phyloP scores from a whole-genome alignment of 2,329 filamentous ascomycete genomes.

The Colletotrichum abscissum region DNA sequence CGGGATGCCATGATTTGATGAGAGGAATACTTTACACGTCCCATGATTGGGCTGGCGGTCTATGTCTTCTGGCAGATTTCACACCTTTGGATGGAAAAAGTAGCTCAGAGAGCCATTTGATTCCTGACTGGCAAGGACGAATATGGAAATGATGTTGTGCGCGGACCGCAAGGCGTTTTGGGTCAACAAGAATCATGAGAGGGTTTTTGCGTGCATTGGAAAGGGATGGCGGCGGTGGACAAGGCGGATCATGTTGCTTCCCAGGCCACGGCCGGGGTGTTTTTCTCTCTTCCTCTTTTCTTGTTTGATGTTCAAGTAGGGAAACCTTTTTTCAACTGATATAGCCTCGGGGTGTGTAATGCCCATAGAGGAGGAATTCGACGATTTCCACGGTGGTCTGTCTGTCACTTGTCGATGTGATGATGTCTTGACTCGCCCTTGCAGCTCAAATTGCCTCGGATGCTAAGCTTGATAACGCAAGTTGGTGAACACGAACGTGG shows the following conservation, averaged over 20 bases:
- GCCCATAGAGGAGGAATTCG: slow-evolving; percentile 8
- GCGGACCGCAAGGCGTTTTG: slow-evolving; percentile 25
- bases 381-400: slow-evolving; percentile 11
- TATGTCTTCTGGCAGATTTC: neutral
- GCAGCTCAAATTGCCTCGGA: neutral
- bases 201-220: slow-evolving; percentile 18
- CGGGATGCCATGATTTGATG: slow-evolving; percentile 11
- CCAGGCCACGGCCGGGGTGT: slow-evolving; percentile 19
- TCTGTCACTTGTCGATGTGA: neutral
- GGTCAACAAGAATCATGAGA: slow-evolving; percentile 12
- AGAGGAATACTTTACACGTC: slow-evolving; percentile 4
- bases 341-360: neutral
- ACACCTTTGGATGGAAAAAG: neutral
- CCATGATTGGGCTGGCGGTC: slow-evolving; percentile 1
- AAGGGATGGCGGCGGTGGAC: slow-evolving; percentile 5
- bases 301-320: neutral
- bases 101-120: neutral
- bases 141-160: neutral
- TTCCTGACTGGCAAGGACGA: slow-evolving; percentile 4
- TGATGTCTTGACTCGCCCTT: neutral
- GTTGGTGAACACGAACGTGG: too few relatives aligned
- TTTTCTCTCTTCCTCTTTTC: neutral
- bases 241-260: neutral
- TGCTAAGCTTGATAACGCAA: neutral
- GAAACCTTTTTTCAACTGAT: neutral